Evolutionary conservation across 306 rosid species (phyloP).

Genomic region (Medicago ruthenica): DNA sequence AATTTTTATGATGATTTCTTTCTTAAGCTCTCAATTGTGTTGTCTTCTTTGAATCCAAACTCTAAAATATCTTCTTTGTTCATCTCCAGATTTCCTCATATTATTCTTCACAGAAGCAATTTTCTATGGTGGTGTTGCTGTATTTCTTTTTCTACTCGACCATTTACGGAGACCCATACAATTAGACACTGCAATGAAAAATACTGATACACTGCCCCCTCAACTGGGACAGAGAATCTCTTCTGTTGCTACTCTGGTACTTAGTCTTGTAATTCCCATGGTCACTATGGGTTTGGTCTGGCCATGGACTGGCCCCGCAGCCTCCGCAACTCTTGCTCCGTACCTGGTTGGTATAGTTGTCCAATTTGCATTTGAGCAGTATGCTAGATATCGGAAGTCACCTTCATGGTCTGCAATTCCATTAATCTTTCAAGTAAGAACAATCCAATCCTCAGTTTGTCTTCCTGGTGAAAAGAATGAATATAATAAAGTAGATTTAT

Average conservation of each 20-base stretch:
- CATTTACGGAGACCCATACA: slow-evolving; percentile 62
- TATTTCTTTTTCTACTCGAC: slow-evolving; percentile 76
- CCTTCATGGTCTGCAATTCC: slow-evolving; percentile 94
- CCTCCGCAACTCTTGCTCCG: slow-evolving; percentile 99
- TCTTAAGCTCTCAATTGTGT: slow-evolving; percentile 8
- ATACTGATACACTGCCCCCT: slow-evolving; percentile 47
- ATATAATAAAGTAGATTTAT: not conserved
- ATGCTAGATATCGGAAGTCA: slow-evolving; percentile 80
- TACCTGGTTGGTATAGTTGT: slow-evolving; percentile 93
- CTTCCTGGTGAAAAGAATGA: slow-evolving; percentile 2
- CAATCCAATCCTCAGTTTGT: slow-evolving; percentile 15
- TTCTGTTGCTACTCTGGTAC: slow-evolving; percentile 79
- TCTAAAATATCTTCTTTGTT: slow-evolving; percentile 29
- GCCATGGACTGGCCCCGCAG: slow-evolving; percentile 99
- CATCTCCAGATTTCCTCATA: slow-evolving; percentile 90
- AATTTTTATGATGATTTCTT: not conserved
- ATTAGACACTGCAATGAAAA: slow-evolving; percentile 46
- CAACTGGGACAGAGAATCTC: slow-evolving; percentile 79
- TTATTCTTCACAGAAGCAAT: slow-evolving; percentile 97
- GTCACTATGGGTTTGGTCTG: slow-evolving; percentile 99
- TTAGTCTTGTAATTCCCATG: slow-evolving; percentile 94
- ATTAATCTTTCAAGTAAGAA: slow-evolving; percentile 86
- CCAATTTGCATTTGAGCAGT: slow-evolving; percentile 97
- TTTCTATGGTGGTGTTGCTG: slow-evolving; percentile 89
- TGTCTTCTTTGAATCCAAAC: slow-evolving; percentile 37